Percentiles rank a stretch among this genome's conserved stretches.
Evolutionary conservation across 257 asterid species (phyloP).

Genomic region (Forsythia viridissima): DNA sequence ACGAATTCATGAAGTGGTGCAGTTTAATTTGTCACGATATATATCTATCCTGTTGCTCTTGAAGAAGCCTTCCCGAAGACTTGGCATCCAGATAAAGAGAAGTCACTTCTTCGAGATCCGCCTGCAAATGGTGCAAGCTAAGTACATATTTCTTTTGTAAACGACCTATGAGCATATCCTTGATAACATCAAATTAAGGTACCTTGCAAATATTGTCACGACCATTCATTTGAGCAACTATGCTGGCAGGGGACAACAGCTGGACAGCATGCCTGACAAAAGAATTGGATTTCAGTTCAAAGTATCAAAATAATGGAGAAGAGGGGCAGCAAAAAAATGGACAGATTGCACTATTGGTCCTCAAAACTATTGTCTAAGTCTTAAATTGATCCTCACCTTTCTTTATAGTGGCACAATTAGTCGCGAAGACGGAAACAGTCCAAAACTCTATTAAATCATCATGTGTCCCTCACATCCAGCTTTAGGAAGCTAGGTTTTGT

Average conservation of each 20-base stretch:
- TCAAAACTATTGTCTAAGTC: not conserved
- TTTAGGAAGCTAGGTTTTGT: not conserved
- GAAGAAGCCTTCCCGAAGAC: conserved; percentile 83
- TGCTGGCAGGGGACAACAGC: conserved; percentile 83
- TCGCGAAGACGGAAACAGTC: no score
- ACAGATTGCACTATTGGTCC: not conserved
- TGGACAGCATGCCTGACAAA: conserved; percentile 76
- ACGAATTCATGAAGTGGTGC: not conserved
- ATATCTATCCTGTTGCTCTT: conserved; percentile 92
- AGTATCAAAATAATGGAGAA: not conserved
- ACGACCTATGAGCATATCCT: not conserved
- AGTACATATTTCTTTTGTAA: not conserved
- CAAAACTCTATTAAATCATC: no score
- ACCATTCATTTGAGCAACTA: conserved; percentile 82
- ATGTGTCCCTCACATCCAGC: not conserved
- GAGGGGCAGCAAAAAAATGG: no score
- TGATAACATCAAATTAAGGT: not conserved
- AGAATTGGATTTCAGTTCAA: not conserved
- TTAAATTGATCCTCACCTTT: not conserved
- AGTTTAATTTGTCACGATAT: conserved; percentile 44
- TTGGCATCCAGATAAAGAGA: conserved; percentile 81
- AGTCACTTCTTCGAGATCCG: conserved; percentile 85
- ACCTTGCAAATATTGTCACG: conserved; percentile 96
- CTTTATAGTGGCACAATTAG: not conserved
- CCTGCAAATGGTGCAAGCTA: conserved; percentile 40